Evolutionary conservation across 2,329 filamentous ascomycete species (phyloP).

Genomic region (Chalara sp.): DNA sequence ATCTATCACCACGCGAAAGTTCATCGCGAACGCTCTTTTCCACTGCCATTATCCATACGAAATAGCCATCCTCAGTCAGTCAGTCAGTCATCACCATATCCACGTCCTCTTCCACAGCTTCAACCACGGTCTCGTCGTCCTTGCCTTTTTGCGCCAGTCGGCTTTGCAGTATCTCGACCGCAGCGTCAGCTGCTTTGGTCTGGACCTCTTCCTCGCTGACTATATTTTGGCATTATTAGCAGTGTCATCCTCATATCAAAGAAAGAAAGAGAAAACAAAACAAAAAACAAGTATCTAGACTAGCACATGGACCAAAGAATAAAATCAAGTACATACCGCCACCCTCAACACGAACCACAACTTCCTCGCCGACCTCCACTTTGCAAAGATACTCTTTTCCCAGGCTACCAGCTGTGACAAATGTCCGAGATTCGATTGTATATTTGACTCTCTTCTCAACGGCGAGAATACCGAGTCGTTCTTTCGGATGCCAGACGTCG

Average conservation of each 20-base stretch:
- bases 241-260: neutral
- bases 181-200: slow-evolving; percentile 42
- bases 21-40: no score
- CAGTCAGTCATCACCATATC: no score
- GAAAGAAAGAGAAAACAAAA: neutral
- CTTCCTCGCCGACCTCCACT: slow-evolving; percentile 40
- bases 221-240: neutral
- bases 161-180: neutral
- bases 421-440: slow-evolving; percentile 24
- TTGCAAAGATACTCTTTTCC: slow-evolving; percentile 34
- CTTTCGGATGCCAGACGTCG: slow-evolving; percentile 58
- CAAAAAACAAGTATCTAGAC: no score
- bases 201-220: slow-evolving; percentile 44
- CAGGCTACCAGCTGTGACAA: neutral
- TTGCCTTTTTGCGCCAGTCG: no score
- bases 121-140: no score
- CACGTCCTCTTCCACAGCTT: no score
- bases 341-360: slow-evolving; percentile 38
- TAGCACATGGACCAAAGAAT: no score
- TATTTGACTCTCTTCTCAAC: slow-evolving; percentile 49
- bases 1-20: no score
- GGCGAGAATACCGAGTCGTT: slow-evolving; percentile 56
- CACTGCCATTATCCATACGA: no score
- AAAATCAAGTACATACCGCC: slow-evolving; percentile 23
- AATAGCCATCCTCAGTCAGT: no score